Evolutionary conservation across 108 stramenopile genomes (phyloP).

Genomic region (Skeletonema marinoi): DNA sequence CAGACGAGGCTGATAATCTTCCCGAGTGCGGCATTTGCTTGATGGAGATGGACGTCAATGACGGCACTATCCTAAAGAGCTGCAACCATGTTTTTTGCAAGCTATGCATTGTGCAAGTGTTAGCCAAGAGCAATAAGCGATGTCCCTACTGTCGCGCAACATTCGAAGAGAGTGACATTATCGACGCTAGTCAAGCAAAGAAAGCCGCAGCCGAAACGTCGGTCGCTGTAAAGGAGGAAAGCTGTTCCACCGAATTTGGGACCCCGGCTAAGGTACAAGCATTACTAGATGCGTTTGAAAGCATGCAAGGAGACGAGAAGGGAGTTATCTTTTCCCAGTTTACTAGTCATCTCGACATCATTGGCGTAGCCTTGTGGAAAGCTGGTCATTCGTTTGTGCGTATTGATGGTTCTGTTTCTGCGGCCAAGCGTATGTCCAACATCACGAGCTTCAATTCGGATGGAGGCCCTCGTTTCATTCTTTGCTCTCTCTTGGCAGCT

Average conservation of each 20-base stretch:
- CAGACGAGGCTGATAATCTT: slow-evolving; percentile 29
- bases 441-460: slow-evolving; percentile 44
- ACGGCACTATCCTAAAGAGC: slow-evolving; percentile 44
- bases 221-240: not conserved
- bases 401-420: slow-evolving; percentile 56
- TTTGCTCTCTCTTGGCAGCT: slow-evolving; percentile 55
- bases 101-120: slow-evolving; percentile 47
- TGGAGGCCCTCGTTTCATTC: slow-evolving; percentile 43
- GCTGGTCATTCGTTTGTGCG: slow-evolving; percentile 53
- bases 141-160: slow-evolving; percentile 58
- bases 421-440: slow-evolving; percentile 41
- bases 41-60: slow-evolving; percentile 48
- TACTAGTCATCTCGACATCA: slow-evolving; percentile 65
- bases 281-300: slow-evolving; percentile 33
- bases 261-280: slow-evolving; percentile 51
- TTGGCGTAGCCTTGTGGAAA: slow-evolving; percentile 47
- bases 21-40: slow-evolving; percentile 73
- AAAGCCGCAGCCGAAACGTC: slow-evolving; percentile 12
- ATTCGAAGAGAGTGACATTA: slow-evolving; percentile 40
- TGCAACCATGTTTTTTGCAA: slow-evolving; percentile 72
- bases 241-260: slow-evolving; percentile 9
- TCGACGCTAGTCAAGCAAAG: slow-evolving; percentile 23
- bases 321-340: slow-evolving; percentile 71
- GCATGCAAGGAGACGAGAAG: slow-evolving; percentile 57
- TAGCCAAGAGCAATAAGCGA: slow-evolving; percentile 11